Evolutionary conservation across 2,329 filamentous ascomycete species (phyloP).

Genomic region (Trichoderma sp.): DNA sequence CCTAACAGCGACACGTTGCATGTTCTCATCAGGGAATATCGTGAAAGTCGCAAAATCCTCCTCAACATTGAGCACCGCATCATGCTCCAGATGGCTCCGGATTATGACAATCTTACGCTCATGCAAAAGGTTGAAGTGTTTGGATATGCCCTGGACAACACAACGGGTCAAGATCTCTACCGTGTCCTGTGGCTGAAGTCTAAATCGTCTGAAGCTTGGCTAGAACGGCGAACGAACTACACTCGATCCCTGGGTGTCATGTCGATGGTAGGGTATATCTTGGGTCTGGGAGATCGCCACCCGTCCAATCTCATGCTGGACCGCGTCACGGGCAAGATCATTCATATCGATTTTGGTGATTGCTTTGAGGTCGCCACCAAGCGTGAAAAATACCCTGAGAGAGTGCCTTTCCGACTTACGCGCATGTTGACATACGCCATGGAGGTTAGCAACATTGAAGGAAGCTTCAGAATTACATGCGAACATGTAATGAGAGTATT

Average conservation of each 20-base stretch:
- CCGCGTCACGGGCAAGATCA: conserved; percentile 90
- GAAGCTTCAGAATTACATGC: conserved; percentile 96
- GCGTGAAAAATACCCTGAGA: conserved; percentile 96
- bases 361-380: conserved; percentile 99
- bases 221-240: conserved; percentile 97
- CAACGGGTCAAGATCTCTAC: conserved; percentile 96
- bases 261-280: conserved; percentile 99
- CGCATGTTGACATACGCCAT: conserved; percentile 99
- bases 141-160: conserved; percentile 98
- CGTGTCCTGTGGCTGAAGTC: conserved; percentile 98
- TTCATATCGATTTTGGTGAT: conserved; percentile 99
- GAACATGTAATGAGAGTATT: conserved; percentile 98
- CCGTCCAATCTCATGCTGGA: conserved; percentile 98
- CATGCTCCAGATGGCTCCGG: conserved; percentile 99
- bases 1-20: conserved; percentile 97
- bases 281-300: conserved; percentile 93
- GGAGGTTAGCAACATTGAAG: conserved; percentile 99
- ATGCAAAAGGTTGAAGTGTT: conserved; percentile 99
- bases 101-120: conserved; percentile 96
- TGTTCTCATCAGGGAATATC: conserved; percentile 94
- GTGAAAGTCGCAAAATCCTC: conserved; percentile 93
- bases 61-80: conserved; percentile 99
- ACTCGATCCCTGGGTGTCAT: conserved; percentile 96
- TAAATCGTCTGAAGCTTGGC: conserved; percentile 96
- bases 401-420: conserved; percentile 95